phyloP scores from a whole-genome alignment of 1,284 basidiomycete species.

The Ceratorhiza oryzae-sativae region DNA sequence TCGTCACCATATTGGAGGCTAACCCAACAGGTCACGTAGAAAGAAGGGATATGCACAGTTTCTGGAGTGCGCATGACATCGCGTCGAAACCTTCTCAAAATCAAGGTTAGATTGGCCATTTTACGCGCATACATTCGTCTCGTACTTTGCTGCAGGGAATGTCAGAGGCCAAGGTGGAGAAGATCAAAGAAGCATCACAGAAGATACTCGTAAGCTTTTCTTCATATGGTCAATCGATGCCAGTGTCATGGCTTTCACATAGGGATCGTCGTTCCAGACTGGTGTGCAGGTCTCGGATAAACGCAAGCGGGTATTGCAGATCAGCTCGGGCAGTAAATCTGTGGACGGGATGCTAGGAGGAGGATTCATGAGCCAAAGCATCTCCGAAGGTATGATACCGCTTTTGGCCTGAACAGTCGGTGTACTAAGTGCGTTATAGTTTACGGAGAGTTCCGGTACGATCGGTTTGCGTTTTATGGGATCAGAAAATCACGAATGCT shows the following conservation, averaged over 20 bases:
- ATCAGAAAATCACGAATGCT: background rate
- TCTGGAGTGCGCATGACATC: conserved; percentile 88
- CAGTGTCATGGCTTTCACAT: conserved; percentile 7
- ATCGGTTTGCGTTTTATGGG: background rate
- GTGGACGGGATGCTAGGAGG: conserved; percentile 89
- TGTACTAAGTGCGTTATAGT: conserved; percentile 53
- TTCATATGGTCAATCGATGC: no score
- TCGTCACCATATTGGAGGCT: conserved; percentile 14
- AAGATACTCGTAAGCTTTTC: conserved; percentile 73
- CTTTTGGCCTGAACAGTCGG: background rate
- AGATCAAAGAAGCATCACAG: conserved; percentile 90
- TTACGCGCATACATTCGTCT: conserved; percentile 43
- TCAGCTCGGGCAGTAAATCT: conserved; percentile 90
- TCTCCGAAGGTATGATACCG: conserved; percentile 74
- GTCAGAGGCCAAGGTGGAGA: conserved; percentile 93
- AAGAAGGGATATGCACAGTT: conserved; percentile 56
- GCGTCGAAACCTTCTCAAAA: conserved; percentile 83
- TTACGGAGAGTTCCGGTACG: conserved; percentile 67
- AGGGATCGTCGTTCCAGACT: conserved; percentile 89
- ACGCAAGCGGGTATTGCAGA: conserved; percentile 75
- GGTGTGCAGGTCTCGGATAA: conserved; percentile 88
- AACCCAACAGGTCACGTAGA: conserved; percentile 56
- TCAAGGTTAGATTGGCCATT: conserved; percentile 67
- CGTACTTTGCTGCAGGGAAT: conserved; percentile 62
- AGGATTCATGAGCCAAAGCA: conserved; percentile 65